Percentiles rank a stretch among this genome's conserved stretches.
phyloP scores from a whole-genome alignment of 352 stramenopile genomes.

The Aphanomyces cochlioides region DNA sequence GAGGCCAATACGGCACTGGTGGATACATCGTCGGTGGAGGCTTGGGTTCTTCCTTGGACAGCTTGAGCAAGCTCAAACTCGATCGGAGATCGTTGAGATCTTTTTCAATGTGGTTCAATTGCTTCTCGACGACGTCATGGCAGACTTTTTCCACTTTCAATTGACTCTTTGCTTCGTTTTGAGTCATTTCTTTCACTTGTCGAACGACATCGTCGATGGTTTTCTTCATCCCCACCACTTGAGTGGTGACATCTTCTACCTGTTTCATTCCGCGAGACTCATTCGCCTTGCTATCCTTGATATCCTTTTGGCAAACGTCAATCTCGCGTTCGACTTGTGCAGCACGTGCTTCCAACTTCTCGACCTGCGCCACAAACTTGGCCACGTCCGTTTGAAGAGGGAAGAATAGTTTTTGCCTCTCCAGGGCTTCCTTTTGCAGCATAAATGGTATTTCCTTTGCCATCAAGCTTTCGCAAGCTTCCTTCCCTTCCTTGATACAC shows the following conservation, averaged over 20 bases:
- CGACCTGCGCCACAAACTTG: neutral
- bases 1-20: too few relatives aligned
- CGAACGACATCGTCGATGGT: neutral
- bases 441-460: conserved; percentile 1
- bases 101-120: too few relatives aligned
- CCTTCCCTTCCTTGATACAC: conserved; percentile 37
- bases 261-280: neutral
- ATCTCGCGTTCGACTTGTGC: neutral
- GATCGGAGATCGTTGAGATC: too few relatives aligned
- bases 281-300: neutral
- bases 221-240: neutral
- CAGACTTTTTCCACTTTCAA: too few relatives aligned
- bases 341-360: neutral
- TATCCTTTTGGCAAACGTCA: neutral
- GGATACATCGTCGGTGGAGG: too few relatives aligned
- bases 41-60: too few relatives aligned
- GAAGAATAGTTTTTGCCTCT: neutral
- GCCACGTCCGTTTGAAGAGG: neutral
- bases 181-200: neutral
- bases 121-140: too few relatives aligned
- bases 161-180: neutral
- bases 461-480: conserved; percentile 9
- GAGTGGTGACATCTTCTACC: neutral
- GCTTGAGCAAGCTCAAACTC: too few relatives aligned
- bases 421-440: neutral